Conservation (phyloP, 306 rosid genomes). For the Elaeagnus macrophylla region DNA sequence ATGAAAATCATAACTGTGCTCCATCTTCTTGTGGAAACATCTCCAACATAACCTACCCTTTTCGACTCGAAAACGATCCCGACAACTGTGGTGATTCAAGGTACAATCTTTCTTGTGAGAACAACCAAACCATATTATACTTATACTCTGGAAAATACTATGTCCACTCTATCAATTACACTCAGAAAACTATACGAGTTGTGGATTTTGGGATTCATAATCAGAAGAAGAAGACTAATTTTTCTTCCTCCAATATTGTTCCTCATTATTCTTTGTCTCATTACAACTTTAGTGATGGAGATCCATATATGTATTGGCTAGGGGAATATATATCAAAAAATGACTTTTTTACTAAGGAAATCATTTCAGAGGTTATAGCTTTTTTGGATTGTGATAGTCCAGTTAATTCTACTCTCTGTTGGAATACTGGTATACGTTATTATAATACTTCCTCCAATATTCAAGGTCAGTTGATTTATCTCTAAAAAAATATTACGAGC, state of each 20-base stretch:
- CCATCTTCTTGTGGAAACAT: constrained; percentile 13
- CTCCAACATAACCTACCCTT: constrained; percentile 2
- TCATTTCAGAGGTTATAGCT: too few relatives aligned
- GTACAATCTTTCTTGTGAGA: constrained; percentile 16
- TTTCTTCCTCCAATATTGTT: neutral
- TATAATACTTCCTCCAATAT: too few relatives aligned
- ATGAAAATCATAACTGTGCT: neutral
- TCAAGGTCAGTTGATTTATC: too few relatives aligned
- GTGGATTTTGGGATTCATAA: constrained; percentile 13
- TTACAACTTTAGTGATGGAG: neutral
- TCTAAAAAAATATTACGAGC: too few relatives aligned
- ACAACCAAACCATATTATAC: neutral
- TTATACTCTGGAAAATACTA: constrained; percentile 2
- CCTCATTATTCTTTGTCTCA: constrained; percentile 7
- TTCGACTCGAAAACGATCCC: constrained; percentile 12
- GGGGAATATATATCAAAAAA: too few relatives aligned
- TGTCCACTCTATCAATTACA: constrained; percentile 9
- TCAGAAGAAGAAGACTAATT: neutral
- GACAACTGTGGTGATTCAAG: neutral
- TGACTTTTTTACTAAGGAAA: too few relatives aligned
- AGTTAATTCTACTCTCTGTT: too few relatives aligned
- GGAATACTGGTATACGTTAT: too few relatives aligned
- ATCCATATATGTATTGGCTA: neutral
- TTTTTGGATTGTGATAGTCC: too few relatives aligned
- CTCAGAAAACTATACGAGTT: constrained; percentile 22